Evolutionary conservation across 495 filamentous ascomycete genomes (phyloP).

Genomic region (Penicillium psychrofluorescens): DNA sequence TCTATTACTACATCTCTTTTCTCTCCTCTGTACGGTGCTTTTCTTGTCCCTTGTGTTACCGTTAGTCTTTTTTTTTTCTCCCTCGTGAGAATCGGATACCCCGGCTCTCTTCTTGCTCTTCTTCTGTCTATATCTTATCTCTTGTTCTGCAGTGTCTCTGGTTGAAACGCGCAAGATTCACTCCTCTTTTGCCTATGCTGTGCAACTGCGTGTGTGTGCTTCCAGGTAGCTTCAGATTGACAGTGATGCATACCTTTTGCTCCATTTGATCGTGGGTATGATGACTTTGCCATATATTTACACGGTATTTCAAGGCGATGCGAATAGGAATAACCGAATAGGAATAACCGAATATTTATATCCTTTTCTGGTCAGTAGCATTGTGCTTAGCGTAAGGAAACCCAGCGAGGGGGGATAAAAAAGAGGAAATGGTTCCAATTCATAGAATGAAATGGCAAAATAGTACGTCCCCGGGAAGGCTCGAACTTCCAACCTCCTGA

Average conservation of each 20-base stretch:
- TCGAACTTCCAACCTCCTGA: slow-evolving; percentile 42
- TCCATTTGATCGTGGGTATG: background rate
- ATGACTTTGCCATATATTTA: too few species aligned
- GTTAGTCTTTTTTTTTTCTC: background rate
- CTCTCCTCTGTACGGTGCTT: background rate
- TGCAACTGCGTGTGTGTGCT: background rate
- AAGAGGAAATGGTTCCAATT: too few species aligned
- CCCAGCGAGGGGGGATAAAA: too few species aligned
- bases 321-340: too few species aligned
- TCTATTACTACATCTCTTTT: background rate
- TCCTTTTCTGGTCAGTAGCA: too few species aligned
- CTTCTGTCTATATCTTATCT: slow-evolving; percentile 5
- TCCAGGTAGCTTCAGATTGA: slow-evolving; percentile 10
- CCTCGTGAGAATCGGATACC: background rate
- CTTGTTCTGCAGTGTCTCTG: background rate
- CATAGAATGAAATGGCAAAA: slow-evolving; percentile 1
- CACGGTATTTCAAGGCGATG: too few species aligned
- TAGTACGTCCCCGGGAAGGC: slow-evolving; percentile 29
- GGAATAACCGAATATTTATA: too few species aligned
- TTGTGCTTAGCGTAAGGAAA: background rate
- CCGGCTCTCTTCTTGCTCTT: background rate
- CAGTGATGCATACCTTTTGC: slow-evolving; percentile 8
- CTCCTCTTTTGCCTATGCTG: background rate
- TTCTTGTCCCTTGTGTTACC: background rate
- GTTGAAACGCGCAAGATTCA: background rate